Conservation (phyloP, 176 grass and related monocot genomes). For the Avena insularis region DNA sequence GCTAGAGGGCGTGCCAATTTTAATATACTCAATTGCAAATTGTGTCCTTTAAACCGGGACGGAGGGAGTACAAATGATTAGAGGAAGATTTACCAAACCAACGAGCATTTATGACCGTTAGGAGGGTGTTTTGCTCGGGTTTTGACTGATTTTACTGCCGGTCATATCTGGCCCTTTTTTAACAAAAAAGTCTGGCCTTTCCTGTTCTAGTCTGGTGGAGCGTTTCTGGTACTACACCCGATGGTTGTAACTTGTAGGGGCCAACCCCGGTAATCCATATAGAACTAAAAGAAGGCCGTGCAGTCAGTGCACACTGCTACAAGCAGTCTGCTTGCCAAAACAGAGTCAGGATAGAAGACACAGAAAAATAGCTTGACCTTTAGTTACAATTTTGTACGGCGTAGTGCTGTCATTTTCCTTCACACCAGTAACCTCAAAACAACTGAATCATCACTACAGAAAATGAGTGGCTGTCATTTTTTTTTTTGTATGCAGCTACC, state of each 20-base stretch:
- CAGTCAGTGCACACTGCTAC: too few relatives aligned
- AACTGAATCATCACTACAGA: neutral
- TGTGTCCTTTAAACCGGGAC: too few relatives aligned
- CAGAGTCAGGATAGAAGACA: neutral
- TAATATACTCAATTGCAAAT: too few relatives aligned
- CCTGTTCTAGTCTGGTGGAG: too few relatives aligned
- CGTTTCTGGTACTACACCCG: neutral
- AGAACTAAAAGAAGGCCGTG: neutral
- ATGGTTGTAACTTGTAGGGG: neutral
- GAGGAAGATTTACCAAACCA: neutral
- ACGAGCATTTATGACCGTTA: neutral
- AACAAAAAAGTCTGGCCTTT: neutral
- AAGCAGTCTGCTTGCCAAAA: neutral
- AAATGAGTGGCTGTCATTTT: neutral
- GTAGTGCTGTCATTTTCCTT: neutral
- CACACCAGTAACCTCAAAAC: neutral
- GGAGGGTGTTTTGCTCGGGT: neutral
- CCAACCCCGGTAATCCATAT: neutral
- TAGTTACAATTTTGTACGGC: neutral
- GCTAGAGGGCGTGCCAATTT: too few relatives aligned
- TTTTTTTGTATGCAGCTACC: constrained; percentile 30
- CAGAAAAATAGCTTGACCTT: neutral
- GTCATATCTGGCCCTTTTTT: neutral
- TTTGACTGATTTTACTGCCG: neutral
- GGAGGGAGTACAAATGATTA: too few relatives aligned